A percentile compares a stretch with the other conserved stretches of the same genome.
These are phyloP conservation scores for Epicoccum sorghinum DNA, from an alignment of 2,329 filamentous ascomycete species.

Conservation along the genomic window DNA sequence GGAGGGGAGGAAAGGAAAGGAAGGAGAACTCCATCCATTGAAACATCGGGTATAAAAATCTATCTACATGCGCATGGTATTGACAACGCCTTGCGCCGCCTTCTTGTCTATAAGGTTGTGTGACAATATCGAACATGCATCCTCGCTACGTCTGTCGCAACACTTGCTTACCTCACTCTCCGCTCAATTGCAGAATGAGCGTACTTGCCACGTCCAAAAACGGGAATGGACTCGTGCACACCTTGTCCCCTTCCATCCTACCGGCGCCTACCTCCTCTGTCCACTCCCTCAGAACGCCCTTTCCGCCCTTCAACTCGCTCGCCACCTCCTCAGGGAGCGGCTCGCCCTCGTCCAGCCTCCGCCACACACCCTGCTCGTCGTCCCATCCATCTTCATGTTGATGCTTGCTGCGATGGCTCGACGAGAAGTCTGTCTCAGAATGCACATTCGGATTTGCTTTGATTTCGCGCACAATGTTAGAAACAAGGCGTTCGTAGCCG, in stretches of 20 bases:
- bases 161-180: slow-evolving; percentile 27
- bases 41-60: too few species aligned
- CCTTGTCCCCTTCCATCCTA: slow-evolving; percentile 77
- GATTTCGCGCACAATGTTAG: slow-evolving; percentile 50
- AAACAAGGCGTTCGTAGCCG: slow-evolving; percentile 87
- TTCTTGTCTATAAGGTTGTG: too few species aligned
- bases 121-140: background rate
- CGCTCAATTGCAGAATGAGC: slow-evolving; percentile 82
- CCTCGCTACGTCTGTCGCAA: background rate
- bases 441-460: slow-evolving; percentile 32
- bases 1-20: background rate
- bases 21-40: too few species aligned
- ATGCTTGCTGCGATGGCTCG: slow-evolving; percentile 16
- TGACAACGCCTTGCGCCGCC: too few species aligned
- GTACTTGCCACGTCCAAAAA: slow-evolving; percentile 93
- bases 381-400: slow-evolving; percentile 42
- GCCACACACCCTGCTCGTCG: slow-evolving; percentile 44
- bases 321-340: slow-evolving; percentile 37
- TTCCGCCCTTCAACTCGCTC: slow-evolving; percentile 39
- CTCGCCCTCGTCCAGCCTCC: slow-evolving; percentile 41
- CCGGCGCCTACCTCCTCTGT: slow-evolving; percentile 55
- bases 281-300: slow-evolving; percentile 45
- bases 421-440: slow-evolving; percentile 12
- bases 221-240: slow-evolving; percentile 92
- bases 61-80: too few species aligned